phyloP scores from a whole-genome alignment of 305 asterid species.

The Rubia peregrina region DNA sequence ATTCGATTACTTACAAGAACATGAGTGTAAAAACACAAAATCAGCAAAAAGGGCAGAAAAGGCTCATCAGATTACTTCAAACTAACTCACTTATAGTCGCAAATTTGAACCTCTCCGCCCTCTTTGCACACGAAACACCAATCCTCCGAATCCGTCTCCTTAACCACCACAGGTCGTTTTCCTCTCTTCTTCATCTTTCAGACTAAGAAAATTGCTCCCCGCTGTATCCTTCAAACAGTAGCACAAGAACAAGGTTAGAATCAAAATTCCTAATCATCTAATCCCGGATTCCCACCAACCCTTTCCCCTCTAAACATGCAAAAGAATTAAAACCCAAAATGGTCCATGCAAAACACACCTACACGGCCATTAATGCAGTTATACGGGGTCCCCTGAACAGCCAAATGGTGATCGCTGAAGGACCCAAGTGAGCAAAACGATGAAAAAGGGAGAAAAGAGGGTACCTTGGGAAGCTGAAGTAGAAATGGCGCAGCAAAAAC shows the following conservation, averaged over 20 bases:
- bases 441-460: background rate
- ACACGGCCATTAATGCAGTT: too few relatives aligned
- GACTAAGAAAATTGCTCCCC: background rate
- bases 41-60: background rate
- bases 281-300: background rate
- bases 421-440: background rate
- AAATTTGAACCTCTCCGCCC: slow-evolving; percentile 30
- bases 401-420: background rate
- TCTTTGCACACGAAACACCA: slow-evolving; percentile 39
- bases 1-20: too few relatives aligned
- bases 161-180: slow-evolving; percentile 8
- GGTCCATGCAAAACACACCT: background rate
- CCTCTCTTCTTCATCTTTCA: slow-evolving; percentile 16
- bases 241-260: background rate
- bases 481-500: background rate
- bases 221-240: slow-evolving; percentile 1
- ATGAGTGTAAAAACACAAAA: background rate
- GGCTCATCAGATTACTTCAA: background rate
- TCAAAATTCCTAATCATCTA: background rate
- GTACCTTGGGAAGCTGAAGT: background rate
- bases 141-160: slow-evolving; percentile 27
- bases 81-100: slow-evolving; percentile 28
- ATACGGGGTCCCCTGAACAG: background rate
- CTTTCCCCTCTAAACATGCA: background rate
- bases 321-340: background rate